Percentiles rank a stretch among this genome's conserved stretches.
Conservation (phyloP, 2,329 filamentous ascomycete species). For the Exophiala sp. region DNA sequence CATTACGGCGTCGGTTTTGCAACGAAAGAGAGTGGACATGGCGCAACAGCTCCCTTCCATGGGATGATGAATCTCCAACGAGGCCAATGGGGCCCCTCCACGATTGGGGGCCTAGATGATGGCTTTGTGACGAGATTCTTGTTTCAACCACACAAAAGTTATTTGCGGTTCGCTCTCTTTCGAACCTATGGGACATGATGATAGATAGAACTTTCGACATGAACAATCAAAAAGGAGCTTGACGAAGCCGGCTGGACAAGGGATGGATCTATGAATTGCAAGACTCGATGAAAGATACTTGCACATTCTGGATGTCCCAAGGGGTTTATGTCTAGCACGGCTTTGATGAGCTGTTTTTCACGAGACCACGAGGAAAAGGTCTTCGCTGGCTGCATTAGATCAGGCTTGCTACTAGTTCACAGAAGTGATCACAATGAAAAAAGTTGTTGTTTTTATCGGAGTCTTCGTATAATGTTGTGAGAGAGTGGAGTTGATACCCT, state of each 20-base stretch:
- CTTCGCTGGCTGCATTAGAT: slow-evolving; percentile 27
- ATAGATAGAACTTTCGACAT: slow-evolving; percentile 29
- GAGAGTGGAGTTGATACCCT: too few species aligned
- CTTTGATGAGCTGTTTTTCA: slow-evolving; percentile 20
- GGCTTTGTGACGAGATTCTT: slow-evolving; percentile 13
- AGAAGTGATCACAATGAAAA: slow-evolving; percentile 10
- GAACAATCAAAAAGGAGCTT: slow-evolving; percentile 25
- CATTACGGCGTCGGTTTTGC: slow-evolving; percentile 23
- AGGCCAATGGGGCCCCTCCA: slow-evolving; percentile 3
- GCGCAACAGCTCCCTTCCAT: slow-evolving; percentile 15
- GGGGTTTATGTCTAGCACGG: slow-evolving; percentile 10
- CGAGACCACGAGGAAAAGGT: slow-evolving; percentile 25
- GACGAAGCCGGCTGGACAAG: slow-evolving; percentile 16
- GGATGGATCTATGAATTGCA: slow-evolving; percentile 14
- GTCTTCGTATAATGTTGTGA: background rate
- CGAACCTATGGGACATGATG: slow-evolving; percentile 27
- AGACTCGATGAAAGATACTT: slow-evolving; percentile 11
- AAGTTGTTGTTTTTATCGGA: background rate
- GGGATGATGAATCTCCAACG: slow-evolving; percentile 18
- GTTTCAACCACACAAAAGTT: slow-evolving; percentile 27
- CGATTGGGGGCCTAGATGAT: slow-evolving; percentile 5
- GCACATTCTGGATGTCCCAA: slow-evolving; percentile 22
- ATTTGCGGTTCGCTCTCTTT: slow-evolving; percentile 25
- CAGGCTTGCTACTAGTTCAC: slow-evolving; percentile 24
- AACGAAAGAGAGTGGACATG: slow-evolving; percentile 24